phyloP scores from a whole-genome alignment of 139 green algal species.

The Pleodorina starrii region DNA sequence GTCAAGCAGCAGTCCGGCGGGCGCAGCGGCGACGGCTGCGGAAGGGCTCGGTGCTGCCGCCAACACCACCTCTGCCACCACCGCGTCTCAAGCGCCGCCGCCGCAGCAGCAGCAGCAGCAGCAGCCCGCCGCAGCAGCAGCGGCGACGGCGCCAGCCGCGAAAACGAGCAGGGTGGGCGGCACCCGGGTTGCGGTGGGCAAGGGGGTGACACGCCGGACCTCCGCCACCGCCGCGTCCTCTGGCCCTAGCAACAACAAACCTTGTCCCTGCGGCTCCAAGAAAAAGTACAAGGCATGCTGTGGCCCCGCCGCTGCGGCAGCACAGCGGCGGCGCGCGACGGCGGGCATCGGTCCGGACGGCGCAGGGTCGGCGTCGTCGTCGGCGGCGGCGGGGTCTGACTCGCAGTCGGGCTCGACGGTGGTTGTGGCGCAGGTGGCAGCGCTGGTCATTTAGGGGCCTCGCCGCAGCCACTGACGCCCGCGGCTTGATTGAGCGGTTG shows the following conservation, averaged over 20 bases:
- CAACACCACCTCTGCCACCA: too few relatives aligned
- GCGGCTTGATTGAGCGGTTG: too few relatives aligned
- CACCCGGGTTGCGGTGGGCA: not conserved
- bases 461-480: too few relatives aligned
- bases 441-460: slow-evolving; percentile 42
- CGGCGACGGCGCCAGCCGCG: too few relatives aligned
- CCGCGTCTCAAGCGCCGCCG: too few relatives aligned
- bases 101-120: too few relatives aligned
- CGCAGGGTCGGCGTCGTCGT: too few relatives aligned
- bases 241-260: slow-evolving; percentile 50
- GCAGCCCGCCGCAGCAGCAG: too few relatives aligned
- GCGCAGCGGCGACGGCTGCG: too few relatives aligned
- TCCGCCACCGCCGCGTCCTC: not conserved
- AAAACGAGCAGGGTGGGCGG: not conserved
- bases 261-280: slow-evolving; percentile 55
- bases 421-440: slow-evolving; percentile 31
- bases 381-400: not conserved
- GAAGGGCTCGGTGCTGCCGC: too few relatives aligned
- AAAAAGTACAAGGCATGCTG: slow-evolving; percentile 77
- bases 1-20: too few relatives aligned
- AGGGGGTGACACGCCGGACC: not conserved
- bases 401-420: not conserved
- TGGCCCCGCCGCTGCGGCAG: slow-evolving; percentile 27
- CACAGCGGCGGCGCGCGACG: slow-evolving; percentile 9
- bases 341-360: not conserved